Base-by-base conservation (phyloP, 768 basidiomycete species). In the Leccinum fibrillosum region DNA sequence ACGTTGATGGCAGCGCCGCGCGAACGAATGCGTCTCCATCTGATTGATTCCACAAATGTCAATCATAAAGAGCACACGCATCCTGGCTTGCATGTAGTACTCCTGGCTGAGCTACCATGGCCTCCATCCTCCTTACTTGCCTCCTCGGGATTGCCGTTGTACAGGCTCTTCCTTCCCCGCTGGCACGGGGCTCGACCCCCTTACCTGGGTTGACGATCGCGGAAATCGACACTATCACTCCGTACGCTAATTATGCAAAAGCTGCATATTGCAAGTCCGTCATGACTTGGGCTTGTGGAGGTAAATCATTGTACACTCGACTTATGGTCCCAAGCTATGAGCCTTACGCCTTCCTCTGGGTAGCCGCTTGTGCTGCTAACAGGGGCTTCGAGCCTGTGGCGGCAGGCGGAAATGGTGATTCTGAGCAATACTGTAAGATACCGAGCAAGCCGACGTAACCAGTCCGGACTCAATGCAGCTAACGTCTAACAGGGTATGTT, bases 251-350 rank as follows among this genome's bases (percentile, higher is more conserved):
- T 61, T 84, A 78, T 61, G 79, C 84, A 0, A 74, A 76, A 32
- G 73, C 81, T 4, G 80, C 75, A 7, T 81, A 80, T 65, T 85
- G 84, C 57, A 26, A 61, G 11, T 68, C 80, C 26, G 78, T 76
- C 25, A 58, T 76, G 39, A 69, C 72, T 13, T 85, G 83, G 82
- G 71, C 72, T 32, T 86, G 84, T 68, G 84, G 84, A 68, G 64
- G 82, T 82, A 61, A 62, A 69, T 66, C 11, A 13, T 39, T n/a
- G 11, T 34, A 15, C 42, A 12, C 23, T 15, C 4, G 4, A 15
- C 11, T 28, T 0, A 8, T 42, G 15, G 17, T n/a, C 3, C 4
- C 9, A 35, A n/a, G 9, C n/a, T 42, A 4, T n/a, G 11, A 34
- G 10, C 13, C 12, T 57, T 21, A 65, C 17, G 12, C 17, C 21